Conservation (phyloP, 306 rosid species). For the Prunus kanzakura region DNA sequence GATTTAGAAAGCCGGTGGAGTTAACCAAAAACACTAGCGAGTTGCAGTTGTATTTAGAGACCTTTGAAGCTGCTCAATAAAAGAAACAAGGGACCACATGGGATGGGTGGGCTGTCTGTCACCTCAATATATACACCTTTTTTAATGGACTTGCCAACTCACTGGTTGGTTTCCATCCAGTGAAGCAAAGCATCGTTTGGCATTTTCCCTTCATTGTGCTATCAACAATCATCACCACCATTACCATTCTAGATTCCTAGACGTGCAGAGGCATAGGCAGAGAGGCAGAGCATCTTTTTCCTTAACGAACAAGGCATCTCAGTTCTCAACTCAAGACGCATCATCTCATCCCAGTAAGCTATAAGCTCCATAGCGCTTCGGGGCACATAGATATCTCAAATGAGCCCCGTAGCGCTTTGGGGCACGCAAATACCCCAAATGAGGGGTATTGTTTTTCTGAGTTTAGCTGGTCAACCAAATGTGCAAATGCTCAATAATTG, state of each 20-base stretch:
- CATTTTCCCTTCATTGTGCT: conserved; percentile 29
- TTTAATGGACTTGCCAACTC: conserved; percentile 63
- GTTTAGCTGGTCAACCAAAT: no score
- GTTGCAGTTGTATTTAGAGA: neutral
- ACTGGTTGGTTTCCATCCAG: conserved; percentile 43
- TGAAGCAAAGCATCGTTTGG: conserved; percentile 72
- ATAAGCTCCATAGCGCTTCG: no score
- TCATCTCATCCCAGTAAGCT: no score
- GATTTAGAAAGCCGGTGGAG: conserved; percentile 8
- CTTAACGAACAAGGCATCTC: conserved; percentile 8
- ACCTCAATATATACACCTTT: conserved; percentile 22
- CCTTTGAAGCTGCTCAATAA: neutral
- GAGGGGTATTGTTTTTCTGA: no score
- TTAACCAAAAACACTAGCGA: neutral
- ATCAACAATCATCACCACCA: conserved; percentile 13
- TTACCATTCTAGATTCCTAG: neutral
- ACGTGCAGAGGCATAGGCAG: conserved; percentile 23
- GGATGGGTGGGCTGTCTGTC: conserved; percentile 45
- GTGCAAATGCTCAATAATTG: no score
- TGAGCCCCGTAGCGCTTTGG: no score
- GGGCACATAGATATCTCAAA: no score
- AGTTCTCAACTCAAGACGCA: neutral
- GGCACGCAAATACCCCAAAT: no score
- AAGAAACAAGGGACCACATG: conserved; percentile 20
- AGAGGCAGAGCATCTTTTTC: conserved; percentile 15